Percentiles rank a stretch among this genome's conserved stretches.
Conservation (phyloP, 192 early-diverging fungal species). For the Backusella psychrophila region DNA sequence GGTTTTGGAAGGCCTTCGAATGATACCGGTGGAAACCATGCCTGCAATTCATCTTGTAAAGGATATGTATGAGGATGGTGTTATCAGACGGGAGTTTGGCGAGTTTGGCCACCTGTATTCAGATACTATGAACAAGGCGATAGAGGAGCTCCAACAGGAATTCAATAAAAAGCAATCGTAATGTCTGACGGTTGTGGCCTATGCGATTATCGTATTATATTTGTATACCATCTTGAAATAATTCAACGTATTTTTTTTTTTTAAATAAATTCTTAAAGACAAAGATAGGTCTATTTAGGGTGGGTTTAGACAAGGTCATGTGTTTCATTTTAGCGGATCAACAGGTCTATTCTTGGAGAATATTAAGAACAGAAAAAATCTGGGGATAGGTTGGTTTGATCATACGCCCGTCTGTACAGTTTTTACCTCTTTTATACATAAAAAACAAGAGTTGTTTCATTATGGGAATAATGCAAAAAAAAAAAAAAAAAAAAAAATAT, state of each 20-base stretch:
- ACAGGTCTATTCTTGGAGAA: background rate
- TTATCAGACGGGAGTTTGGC: background rate
- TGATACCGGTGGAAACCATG: background rate
- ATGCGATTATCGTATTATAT: no score
- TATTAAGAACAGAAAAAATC: background rate
- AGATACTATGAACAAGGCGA: background rate
- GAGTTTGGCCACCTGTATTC: background rate
- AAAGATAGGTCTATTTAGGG: background rate
- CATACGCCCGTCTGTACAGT: background rate
- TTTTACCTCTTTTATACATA: background rate
- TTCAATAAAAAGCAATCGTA: background rate
- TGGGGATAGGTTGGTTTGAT: background rate
- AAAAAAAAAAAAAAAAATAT: no score
- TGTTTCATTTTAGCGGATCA: background rate
- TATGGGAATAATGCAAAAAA: background rate
- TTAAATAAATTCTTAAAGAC: background rate
- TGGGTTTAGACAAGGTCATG: background rate
- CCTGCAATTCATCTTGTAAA: background rate
- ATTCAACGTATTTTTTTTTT: no score
- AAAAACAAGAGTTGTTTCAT: background rate
- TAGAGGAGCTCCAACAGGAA: background rate
- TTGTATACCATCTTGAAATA: no score
- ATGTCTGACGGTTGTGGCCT: background rate
- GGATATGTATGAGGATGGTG: conserved; percentile 6
- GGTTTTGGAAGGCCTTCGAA: background rate